A percentile compares a stretch with the other conserved stretches of the same genome.
Conservation (phyloP, 2,329 filamentous ascomycete genomes). For the Stemphylium vesicarium region DNA sequence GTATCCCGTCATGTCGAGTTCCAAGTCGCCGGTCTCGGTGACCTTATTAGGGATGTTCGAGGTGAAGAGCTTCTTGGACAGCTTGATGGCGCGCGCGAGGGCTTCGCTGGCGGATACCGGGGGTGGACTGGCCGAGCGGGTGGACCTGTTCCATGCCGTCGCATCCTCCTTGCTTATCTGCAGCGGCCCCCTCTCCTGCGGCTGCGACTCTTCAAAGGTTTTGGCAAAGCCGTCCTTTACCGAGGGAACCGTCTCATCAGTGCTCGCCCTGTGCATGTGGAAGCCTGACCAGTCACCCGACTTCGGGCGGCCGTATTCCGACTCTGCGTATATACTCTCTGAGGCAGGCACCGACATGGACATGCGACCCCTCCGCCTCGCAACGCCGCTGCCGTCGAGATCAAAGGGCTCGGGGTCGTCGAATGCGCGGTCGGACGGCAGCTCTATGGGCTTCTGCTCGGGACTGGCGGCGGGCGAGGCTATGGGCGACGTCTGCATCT, state of each 20-base stretch:
- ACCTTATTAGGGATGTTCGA: slow-evolving; percentile 93
- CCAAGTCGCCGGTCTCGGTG: slow-evolving; percentile 91
- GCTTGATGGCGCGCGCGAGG: slow-evolving; percentile 77
- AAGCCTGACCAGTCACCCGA: slow-evolving; percentile 48
- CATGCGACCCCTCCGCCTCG: slow-evolving; percentile 34
- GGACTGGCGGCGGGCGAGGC: slow-evolving; percentile 90
- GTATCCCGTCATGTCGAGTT: slow-evolving; percentile 98
- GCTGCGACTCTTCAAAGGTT: slow-evolving; percentile 24
- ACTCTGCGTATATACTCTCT: slow-evolving; percentile 25
- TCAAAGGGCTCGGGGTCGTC: slow-evolving; percentile 75
- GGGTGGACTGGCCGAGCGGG: slow-evolving; percentile 76
- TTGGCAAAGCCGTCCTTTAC: slow-evolving; percentile 49
- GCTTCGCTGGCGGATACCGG: slow-evolving; percentile 75
- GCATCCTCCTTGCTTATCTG: slow-evolving; percentile 43
- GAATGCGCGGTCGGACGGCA: slow-evolving; percentile 55
- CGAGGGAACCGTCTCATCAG: slow-evolving; percentile 60
- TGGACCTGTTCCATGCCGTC: slow-evolving; percentile 43
- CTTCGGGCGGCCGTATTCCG: slow-evolving; percentile 31
- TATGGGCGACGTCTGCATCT: slow-evolving; percentile 90
- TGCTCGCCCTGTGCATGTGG: slow-evolving; percentile 54
- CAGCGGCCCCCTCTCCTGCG: slow-evolving; percentile 35
- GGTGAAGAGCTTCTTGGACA: slow-evolving; percentile 85
- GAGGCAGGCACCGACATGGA: slow-evolving; percentile 38
- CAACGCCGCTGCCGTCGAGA: slow-evolving; percentile 58
- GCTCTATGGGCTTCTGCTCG: slow-evolving; percentile 61